Evolutionary conservation across 1,284 basidiomycete species (phyloP), one percentile per base, ranked within the genome.

Genomic region (Heterobasidion occidentale): DNA sequence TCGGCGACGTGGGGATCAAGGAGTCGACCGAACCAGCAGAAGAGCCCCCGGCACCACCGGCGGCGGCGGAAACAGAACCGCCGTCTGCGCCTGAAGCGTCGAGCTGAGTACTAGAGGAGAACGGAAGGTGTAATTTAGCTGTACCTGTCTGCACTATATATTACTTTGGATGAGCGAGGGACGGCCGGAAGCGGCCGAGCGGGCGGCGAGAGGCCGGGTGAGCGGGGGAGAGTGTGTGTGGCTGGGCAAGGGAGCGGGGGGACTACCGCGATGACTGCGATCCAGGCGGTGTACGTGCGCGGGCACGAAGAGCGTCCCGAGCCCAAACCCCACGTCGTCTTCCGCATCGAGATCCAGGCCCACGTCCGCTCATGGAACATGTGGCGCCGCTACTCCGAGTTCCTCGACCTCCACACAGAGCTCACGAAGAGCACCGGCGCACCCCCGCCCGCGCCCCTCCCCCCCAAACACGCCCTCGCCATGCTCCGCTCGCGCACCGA

Each of bases 361-460:
- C 83, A 90, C 58, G 87, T 93, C 20, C 86, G 90, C 60, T 88
- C 91, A 67, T 98, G 94, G 94, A 84, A 88, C 48, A 91, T 97
- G 75, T 91, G 90, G 81, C 79, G 90, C 58, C 89, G 95, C 55
- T 98, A 97, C 74, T 95, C 92, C 46, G 94, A 97, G 69, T 98
- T 98, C 73, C 83, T 83, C 63, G 86, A 92, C 60, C 83, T 98
- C 20, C 81, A 97, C 70, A 80, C 80, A 42, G 89, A 93, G 65
- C 83, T 98, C 62, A 79, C 79, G 20, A 87, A 88, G 64, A 79
- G 83, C 9, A 81, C 81, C 11, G 84, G 84, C 36, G 79, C 83
- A 33, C 72, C 85, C 27, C 90, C 93, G 12, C 94, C 94, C 17
- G 78, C 74, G 12, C 64, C 79, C 12, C 79, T 97, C 27, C 94